These are phyloP conservation scores for Yamadazyma siamensis DNA, from an alignment of 1,139 yeast genomes.

Conservation along the genomic window DNA sequence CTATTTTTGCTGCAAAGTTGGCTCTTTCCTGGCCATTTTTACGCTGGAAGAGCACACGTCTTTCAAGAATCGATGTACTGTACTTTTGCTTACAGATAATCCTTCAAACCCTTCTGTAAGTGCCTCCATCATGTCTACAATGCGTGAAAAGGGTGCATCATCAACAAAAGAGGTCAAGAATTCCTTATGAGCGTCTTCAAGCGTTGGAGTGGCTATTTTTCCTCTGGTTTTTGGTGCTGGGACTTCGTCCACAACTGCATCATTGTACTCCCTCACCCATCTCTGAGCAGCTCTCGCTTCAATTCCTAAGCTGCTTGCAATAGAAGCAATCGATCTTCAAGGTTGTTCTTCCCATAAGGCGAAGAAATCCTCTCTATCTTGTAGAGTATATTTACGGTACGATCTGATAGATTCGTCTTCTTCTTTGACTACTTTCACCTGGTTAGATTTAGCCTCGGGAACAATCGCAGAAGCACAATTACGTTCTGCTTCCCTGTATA, in stretches of 20 bases:
- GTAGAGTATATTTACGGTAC: slow-evolving; percentile 4
- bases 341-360: slow-evolving; percentile 9
- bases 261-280: slow-evolving; percentile 5
- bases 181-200: slow-evolving; percentile 9
- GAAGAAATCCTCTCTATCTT: slow-evolving; percentile 6
- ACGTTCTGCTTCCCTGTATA: slow-evolving; percentile 4
- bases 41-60: slow-evolving; percentile 5
- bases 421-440: slow-evolving; percentile 1
- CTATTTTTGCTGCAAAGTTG: slow-evolving; percentile 4
- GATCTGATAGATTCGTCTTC: slow-evolving; percentile 1
- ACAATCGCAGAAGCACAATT: slow-evolving; percentile 2
- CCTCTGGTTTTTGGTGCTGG: slow-evolving; percentile 10
- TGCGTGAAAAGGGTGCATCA: slow-evolving; percentile 1
- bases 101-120: slow-evolving; percentile 3
- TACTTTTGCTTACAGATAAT: slow-evolving; percentile 2
- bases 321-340: slow-evolving; percentile 6
- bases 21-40: slow-evolving; percentile 2
- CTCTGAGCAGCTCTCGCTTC: slow-evolving; percentile 3
- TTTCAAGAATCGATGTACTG: slow-evolving; percentile 5
- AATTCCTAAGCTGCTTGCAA: slow-evolving; percentile 3
- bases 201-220: slow-evolving; percentile 7
- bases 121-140: slow-evolving; percentile 3
- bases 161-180: slow-evolving; percentile 5
- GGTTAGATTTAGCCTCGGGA: slow-evolving; percentile 4
- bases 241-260: slow-evolving; percentile 7